Base-by-base conservation (phyloP, 2,329 filamentous ascomycete species). In the Hysterium pulicare region DNA sequence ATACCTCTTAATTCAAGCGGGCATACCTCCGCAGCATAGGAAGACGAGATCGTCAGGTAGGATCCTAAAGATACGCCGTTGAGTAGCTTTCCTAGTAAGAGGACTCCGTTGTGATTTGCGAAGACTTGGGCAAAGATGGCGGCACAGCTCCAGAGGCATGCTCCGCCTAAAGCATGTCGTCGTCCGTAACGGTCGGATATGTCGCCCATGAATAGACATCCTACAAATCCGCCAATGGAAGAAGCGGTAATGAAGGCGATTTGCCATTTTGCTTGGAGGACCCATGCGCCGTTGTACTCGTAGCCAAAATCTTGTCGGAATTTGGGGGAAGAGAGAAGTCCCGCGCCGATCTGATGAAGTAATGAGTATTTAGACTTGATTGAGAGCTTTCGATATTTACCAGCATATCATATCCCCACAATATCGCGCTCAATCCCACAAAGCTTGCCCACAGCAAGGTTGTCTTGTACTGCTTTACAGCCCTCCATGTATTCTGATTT, bases 241-340 rank as follows among this genome's bases (percentile, higher is more conserved):
- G 36, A 28, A 8, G 36, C 21, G n/a, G 36, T 38, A 15, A 20
- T 39, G 23, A 39, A 39, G 21, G 37, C 37, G 16, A 39, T 39
- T 20, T 39, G 37, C 37, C 23, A 39, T 17, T 31, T 39, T 10
- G 37, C 37, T 23, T 39, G 37, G 13, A 39, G 37, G 9, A 39
- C 37, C 37, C 37, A 39, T 21, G 13, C 23, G n/a, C 26, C 37
- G 2, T 39, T 20, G 19, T 38, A 39, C 13, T 31, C n/a, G 16
- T 39, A 39, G 15, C 37, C 23, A 20, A 39, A 39, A 20, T 39
- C 37, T 23, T 39, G 37, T 15, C 37, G 23, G 37, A 39, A 39
- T 21, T 39, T 39, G 3, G 37, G 37, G 11, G 37, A 31, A n/a
- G 37, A 39, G 23, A 31, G 37, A 31, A 39, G 37, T 5, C 37